Base-by-base conservation (phyloP, 1,139 yeast genomes). In the Hemisphaericaspora lyxosophila region DNA sequence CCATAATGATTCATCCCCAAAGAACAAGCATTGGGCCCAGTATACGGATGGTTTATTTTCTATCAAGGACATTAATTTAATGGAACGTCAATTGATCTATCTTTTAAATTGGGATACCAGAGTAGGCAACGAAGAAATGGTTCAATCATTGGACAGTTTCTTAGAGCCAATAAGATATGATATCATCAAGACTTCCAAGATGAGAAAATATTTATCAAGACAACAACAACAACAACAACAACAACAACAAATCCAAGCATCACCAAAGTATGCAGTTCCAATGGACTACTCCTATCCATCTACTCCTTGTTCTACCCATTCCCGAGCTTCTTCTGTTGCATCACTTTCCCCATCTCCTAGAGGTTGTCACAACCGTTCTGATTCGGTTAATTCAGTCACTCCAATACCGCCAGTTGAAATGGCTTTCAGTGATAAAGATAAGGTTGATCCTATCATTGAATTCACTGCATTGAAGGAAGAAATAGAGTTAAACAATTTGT, bases 1-100 rank as follows among this genome's bases (percentile, higher is more conserved):
- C 60, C 85, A 82, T 64, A 84, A 84, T 60, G 94, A 85, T 55
- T 78, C 85, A 9, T 79, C 86, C 15, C 89, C 90, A 43, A 79
- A 82, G 54, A 85, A 84, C 60, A 67, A 70, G 48, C 89, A 84
- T 60, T 85, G 94, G 94, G 82, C 87, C 27, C 74, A 72, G 47
- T 81, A 82, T 60, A 82, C 90, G 14, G 89, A 84, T 50, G 88
- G 86, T 2, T 67, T 84, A 31, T 84, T 85, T 60, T 66, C 71
- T 36, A 64, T 73, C 39, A 80, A 80, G 47, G 94, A 85, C 57
- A 80, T 85, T 48, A 84, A 84, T 59, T 67, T 84, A 43, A 85
- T 85, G 89, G 94, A 85, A 62, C 77, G 88, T 59, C 92, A 85
- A 59, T 66, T 85, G 45, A 65, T 83, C 42, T 79, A 72, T 53